Conservation (phyloP, 1,139 yeast genomes). For the Sugiyamaella castrensis region DNA sequence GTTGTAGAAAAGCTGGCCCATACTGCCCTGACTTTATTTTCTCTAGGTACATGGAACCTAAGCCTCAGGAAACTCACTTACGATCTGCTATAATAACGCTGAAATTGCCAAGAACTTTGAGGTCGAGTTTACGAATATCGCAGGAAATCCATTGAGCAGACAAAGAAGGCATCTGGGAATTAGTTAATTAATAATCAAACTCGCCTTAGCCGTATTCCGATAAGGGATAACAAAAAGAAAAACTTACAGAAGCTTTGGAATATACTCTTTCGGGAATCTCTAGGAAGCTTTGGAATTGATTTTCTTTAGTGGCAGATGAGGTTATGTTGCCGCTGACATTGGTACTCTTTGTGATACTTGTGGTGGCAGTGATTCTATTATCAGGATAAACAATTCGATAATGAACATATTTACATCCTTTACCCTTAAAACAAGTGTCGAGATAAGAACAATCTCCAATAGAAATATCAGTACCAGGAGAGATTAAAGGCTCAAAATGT, state of each 20-base stretch:
- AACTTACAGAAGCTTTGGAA: conserved; percentile 3
- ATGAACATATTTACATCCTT: conserved; percentile 77
- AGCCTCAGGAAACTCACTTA: too few relatives aligned
- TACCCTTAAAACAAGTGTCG: conserved; percentile 88
- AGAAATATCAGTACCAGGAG: conserved; percentile 54
- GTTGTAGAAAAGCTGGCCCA: background rate
- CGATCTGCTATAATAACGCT: conserved; percentile 86
- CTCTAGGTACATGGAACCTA: too few relatives aligned
- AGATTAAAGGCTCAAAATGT: conserved; percentile 35
- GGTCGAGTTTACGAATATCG: conserved; percentile 71
- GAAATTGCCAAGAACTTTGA: conserved; percentile 71
- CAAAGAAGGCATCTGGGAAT: conserved; percentile 16
- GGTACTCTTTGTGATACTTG: background rate
- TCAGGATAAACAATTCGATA: conserved; percentile 49
- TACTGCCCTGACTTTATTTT: too few relatives aligned
- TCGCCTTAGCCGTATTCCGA: too few relatives aligned
- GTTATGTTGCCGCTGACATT: background rate
- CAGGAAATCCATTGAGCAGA: conserved; percentile 88
- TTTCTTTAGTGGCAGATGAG: background rate
- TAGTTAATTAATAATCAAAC: background rate
- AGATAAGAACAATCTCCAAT: conserved; percentile 93
- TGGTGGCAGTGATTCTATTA: background rate
- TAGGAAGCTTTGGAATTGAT: background rate
- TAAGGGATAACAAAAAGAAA: too few relatives aligned
- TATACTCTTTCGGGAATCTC: background rate